Percentiles rank a stretch among this genome's conserved stretches.
phyloP scores from a whole-genome alignment of 345 rosid genomes.

The Hypericum perforatum region DNA sequence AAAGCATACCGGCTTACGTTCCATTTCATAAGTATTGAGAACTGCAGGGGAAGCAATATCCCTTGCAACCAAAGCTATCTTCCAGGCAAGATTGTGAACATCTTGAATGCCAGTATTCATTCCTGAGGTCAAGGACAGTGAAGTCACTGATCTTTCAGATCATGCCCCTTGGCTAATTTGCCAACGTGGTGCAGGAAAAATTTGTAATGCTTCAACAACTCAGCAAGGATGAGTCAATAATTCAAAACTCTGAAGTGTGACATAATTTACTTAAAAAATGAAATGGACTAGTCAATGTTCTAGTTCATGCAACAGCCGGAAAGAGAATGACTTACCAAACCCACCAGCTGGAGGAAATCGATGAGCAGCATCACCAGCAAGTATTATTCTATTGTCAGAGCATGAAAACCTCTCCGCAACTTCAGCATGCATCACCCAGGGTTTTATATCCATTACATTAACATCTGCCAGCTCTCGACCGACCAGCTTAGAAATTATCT shows the following conservation, averaged over 20 bases:
- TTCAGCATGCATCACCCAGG: slow-evolving; percentile 99
- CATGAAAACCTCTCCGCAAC: slow-evolving; percentile 65
- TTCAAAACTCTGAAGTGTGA: not conserved
- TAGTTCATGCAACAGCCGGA: not conserved
- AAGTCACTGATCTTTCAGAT: no score
- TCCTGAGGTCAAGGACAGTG: slow-evolving; percentile 32
- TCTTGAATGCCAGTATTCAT: slow-evolving; percentile 99
- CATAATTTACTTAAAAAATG: not conserved
- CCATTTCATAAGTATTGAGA: slow-evolving; percentile 66
- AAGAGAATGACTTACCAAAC: slow-evolving; percentile 50
- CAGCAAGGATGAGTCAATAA: not conserved
- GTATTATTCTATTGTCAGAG: slow-evolving; percentile 51
- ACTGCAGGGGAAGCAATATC: slow-evolving; percentile 58
- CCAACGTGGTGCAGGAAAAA: no score
- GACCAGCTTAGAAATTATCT: slow-evolving; percentile 64
- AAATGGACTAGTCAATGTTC: no score
- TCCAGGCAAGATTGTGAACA: slow-evolving; percentile 96
- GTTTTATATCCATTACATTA: slow-evolving; percentile 70
- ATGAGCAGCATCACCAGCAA: slow-evolving; percentile 96
- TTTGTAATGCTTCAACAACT: not conserved
- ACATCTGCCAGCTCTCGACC: slow-evolving; percentile 79
- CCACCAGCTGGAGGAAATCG: slow-evolving; percentile 98
- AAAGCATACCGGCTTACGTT: slow-evolving; percentile 73
- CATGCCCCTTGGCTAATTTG: no score
- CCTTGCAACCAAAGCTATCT: slow-evolving; percentile 53